Conservation (phyloP, 2,329 filamentous ascomycete species). For the Aureobasidium sp. region DNA sequence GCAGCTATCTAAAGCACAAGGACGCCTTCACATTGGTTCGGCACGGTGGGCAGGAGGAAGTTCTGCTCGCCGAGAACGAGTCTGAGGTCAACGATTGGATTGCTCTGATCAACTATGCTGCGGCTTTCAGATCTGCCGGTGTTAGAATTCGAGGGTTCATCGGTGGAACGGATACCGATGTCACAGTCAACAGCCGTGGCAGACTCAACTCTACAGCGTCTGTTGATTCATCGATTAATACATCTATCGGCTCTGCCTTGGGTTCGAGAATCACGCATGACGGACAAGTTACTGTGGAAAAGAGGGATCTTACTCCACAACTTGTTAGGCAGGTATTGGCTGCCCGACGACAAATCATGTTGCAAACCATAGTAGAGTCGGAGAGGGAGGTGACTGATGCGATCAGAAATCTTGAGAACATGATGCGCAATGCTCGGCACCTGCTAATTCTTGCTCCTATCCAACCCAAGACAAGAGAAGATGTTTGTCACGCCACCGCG, state of each 20-base stretch:
- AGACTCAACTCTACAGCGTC: slow-evolving; percentile 52
- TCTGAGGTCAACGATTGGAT: slow-evolving; percentile 94
- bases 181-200: slow-evolving; percentile 58
- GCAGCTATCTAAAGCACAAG: slow-evolving; percentile 88
- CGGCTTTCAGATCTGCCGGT: slow-evolving; percentile 84
- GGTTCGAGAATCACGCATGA: slow-evolving; percentile 53
- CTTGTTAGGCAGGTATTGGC: slow-evolving; percentile 79
- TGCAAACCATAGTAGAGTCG: slow-evolving; percentile 71
- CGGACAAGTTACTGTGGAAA: slow-evolving; percentile 64
- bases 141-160: slow-evolving; percentile 84
- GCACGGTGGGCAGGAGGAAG: slow-evolving; percentile 78
- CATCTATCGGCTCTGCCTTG: slow-evolving; percentile 1
- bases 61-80: slow-evolving; percentile 83
- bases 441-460: slow-evolving; percentile 83
- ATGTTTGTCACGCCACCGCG: slow-evolving; percentile 74
- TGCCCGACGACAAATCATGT: slow-evolving; percentile 74
- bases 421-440: slow-evolving; percentile 83
- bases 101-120: slow-evolving; percentile 90
- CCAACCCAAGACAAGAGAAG: slow-evolving; percentile 78
- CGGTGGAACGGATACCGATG: slow-evolving; percentile 66
- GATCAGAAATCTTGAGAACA: slow-evolving; percentile 70
- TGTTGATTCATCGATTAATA: neutral
- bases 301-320: slow-evolving; percentile 49
- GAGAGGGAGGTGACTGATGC: slow-evolving; percentile 65
- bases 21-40: slow-evolving; percentile 87